Evolutionary conservation across 2,329 filamentous ascomycete species (phyloP), one percentile per base, ranked within the genome.

Genomic region (Venturiaceae sp.): DNA sequence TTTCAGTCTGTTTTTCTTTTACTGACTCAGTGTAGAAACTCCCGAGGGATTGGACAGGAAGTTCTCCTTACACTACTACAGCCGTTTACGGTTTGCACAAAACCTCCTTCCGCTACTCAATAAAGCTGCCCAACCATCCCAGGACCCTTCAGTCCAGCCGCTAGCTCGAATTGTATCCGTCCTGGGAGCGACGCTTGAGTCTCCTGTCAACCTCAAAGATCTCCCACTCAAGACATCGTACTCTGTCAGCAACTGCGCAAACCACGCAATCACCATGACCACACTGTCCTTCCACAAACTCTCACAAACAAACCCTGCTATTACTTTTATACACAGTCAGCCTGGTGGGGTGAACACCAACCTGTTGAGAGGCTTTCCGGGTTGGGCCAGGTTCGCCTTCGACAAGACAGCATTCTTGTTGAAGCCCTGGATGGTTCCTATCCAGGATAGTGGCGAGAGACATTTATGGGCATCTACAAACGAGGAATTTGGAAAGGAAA

Each of bases 41-140:
- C 28, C 47, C 6, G 72, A 75, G 63, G 70, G 70, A 9, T 62
- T 75, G 1, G 68, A 73, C 52, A 61, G 64, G 8, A 69, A 70
- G 53, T 64, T 68, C 61, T 63, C 63, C 4, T 64, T 66, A 36
- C 66, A 65, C 32, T 75, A 65, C 50, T 72, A 75, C 63, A 66
- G 68, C 6, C 72, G 74, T 28, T 67, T 66, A 44, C 68, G 72
- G n/a, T 74, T 75, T 62, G 67, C 69, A 19, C 57, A 66, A 19
- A 70, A 71, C 28, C 68, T 76, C 6, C 63, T 71, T 0, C 72
- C 72, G 1, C 64, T 73, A 1, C 64, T 75, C 6, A 62, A 62
- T 6, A 60, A 62, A 5, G 64, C 67, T 1, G 61, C 65, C 1
- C 54, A 62, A 13, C 28, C 11, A 55, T 14, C 44, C 21, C 23